Evolutionary conservation across 2,329 filamentous ascomycete genomes (phyloP).

Genomic region (Neofusicoccum umdonicola): DNA sequence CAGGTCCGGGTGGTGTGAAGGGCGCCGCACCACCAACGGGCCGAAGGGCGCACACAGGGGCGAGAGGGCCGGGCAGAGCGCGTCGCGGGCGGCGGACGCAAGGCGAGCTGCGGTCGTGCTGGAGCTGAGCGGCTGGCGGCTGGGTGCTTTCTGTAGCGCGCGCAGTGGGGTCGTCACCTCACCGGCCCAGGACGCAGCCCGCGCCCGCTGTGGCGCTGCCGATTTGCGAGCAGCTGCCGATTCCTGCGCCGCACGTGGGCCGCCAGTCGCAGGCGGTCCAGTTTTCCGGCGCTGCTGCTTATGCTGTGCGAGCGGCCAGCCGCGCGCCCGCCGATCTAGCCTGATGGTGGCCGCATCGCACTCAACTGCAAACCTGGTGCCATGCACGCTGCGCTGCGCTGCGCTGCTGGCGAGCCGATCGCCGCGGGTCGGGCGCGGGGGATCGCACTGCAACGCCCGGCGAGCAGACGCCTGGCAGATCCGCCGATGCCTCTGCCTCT

Average conservation of each 20-base stretch:
- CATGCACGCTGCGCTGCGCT: neutral
- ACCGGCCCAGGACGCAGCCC: no score
- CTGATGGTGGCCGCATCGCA: neutral
- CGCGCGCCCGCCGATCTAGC: neutral
- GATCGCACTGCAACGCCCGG: no score
- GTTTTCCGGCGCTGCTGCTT: neutral
- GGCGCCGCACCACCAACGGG: slow-evolving; percentile 8
- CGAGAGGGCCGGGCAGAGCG: neutral
- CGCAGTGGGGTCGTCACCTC: neutral
- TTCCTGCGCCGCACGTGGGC: slow-evolving; percentile 2
- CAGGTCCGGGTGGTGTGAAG: slow-evolving; percentile 16
- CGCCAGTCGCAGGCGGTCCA: neutral
- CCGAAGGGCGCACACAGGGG: slow-evolving; percentile 9
- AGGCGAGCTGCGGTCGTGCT: neutral
- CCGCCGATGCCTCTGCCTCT: neutral
- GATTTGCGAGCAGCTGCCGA: neutral
- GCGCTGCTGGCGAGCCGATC: no score
- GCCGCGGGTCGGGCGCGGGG: no score
- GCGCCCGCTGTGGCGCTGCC: neutral
- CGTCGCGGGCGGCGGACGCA: neutral
- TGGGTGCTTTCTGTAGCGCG: neutral
- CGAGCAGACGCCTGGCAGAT: no score
- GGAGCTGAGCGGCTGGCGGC: neutral
- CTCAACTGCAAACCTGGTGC: neutral
- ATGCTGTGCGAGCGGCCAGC: no score